Evolutionary conservation across 2,329 filamentous ascomycete genomes (phyloP), one percentile per base, ranked within the genome.

Genomic region (Talaromyces islandicus): DNA sequence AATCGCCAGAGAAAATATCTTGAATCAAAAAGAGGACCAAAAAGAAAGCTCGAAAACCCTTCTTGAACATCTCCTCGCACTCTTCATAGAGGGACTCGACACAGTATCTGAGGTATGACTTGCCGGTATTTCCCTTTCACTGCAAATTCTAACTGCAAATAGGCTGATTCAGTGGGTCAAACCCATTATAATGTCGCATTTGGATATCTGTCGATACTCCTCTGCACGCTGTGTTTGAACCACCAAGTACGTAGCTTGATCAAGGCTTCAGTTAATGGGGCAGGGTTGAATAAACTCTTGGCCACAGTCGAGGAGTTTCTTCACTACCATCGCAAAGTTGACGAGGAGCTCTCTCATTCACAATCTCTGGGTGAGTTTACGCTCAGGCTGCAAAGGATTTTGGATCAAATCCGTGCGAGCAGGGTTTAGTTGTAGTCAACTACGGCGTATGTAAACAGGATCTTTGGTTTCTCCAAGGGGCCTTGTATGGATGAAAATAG

Each of bases 171-270:
- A 6, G 75, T 83, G 60, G 75, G 91, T 68, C 90, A 92, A 70
- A 88, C 87, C 27, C 87, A 89, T 62, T 82, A 89, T 56, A 91
- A 92, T 66, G 91, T 97, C 29, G 88, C 89, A 1, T 86, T 93
- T 71, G 92, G 91, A 17, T 97, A 96, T 71, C 80, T 97, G 25
- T 87, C 91, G 0, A 87, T 97, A 14, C 80, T 96, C 6, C 81
- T 97, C 2, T 91, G 91, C 19, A 94, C 92, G 65, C 77, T 97
- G 25, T 92, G 87, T 66, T 79, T 94, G 29, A 78, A 83, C 57
- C 62, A 70, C 9, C 69, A 70, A 2, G 77, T 82, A 5, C 76
- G 79, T 48, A 58, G 66, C 10, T 73, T 75, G 25, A 72, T 85
- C 17, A 74, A 73, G 35, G 62, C 64, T 4, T 69, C 71, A 10